A percentile compares a stretch with the other conserved stretches of the same genome.
phyloP scores from a whole-genome alignment of 2,329 filamentous ascomycete species.

The Trichoderma arundinaceum region DNA sequence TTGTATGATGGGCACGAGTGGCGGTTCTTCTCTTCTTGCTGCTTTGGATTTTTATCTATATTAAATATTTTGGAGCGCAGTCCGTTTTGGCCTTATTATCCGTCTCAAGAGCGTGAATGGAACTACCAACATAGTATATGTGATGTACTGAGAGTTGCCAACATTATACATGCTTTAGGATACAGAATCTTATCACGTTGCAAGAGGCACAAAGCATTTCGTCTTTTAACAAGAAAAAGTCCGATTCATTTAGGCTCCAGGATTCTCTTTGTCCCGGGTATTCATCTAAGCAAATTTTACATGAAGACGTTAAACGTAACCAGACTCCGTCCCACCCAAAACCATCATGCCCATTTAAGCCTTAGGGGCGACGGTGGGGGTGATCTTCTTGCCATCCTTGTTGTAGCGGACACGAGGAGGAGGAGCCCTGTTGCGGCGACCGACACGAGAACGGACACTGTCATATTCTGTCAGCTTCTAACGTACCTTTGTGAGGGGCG shows the following conservation, averaged over 20 bases:
- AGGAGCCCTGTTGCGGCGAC: conserved; percentile 98
- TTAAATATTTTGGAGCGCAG: neutral
- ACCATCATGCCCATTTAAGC: conserved; percentile 42
- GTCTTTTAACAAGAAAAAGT: conserved; percentile 34
- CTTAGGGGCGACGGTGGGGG: conserved; percentile 65
- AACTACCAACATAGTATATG: no score
- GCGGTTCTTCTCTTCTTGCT: no score
- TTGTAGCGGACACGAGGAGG: conserved; percentile 98
- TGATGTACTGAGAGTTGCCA: neutral
- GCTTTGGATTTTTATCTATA: neutral
- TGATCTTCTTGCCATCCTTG: conserved; percentile 99
- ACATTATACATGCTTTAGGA: neutral
- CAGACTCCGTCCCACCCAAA: conserved; percentile 46
- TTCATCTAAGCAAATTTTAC: conserved; percentile 47
- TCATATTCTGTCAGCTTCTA: conserved; percentile 50
- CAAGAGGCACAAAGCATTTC: neutral
- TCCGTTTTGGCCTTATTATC: no score
- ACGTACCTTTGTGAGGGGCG: conserved; percentile 41
- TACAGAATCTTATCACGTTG: neutral
- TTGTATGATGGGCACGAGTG: neutral
- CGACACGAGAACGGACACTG: conserved; percentile 95
- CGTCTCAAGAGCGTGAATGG: no score
- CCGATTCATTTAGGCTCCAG: conserved; percentile 38
- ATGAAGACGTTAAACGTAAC: conserved; percentile 48
- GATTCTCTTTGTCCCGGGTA: conserved; percentile 42